These are phyloP conservation scores for Dicorynia guianensis DNA, from an alignment of 306 rosid species.

Conservation along the genomic window DNA sequence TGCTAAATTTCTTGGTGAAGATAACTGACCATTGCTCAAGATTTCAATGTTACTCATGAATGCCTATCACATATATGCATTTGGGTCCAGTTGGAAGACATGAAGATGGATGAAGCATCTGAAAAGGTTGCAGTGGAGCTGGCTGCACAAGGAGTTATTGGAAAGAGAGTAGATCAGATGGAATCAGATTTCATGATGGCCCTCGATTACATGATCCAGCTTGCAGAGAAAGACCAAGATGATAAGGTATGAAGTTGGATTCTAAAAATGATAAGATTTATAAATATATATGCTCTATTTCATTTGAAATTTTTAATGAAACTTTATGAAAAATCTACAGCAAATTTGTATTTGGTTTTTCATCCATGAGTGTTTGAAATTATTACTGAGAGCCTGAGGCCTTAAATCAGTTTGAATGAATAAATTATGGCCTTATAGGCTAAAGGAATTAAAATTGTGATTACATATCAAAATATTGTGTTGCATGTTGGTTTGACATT, in stretches of 20 bases:
- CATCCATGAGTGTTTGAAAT: not conserved
- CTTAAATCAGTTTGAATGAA: not conserved
- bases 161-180: conserved; percentile 97
- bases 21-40: not conserved
- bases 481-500: not conserved
- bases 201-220: conserved; percentile 91
- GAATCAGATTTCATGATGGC: conserved; percentile 92
- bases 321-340: not conserved
- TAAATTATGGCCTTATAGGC: not conserved
- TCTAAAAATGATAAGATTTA: conserved; percentile 5
- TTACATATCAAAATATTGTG: too few species aligned
- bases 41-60: not conserved
- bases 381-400: not conserved
- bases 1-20: not conserved
- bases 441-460: too few species aligned
- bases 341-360: not conserved
- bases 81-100: conserved; percentile 78
- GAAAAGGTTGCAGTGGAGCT: conserved; percentile 94
- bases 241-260: conserved; percentile 63
- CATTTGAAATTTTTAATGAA: not conserved
- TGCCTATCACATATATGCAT: not conserved
- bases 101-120: conserved; percentile 84
- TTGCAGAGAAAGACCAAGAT: conserved; percentile 82
- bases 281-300: conserved; percentile 7
- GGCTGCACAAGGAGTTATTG: conserved; percentile 97